These are phyloP conservation scores for Paraphoma chrysanthemicola DNA, from an alignment of 2,329 filamentous ascomycete species.

Conservation along the genomic window DNA sequence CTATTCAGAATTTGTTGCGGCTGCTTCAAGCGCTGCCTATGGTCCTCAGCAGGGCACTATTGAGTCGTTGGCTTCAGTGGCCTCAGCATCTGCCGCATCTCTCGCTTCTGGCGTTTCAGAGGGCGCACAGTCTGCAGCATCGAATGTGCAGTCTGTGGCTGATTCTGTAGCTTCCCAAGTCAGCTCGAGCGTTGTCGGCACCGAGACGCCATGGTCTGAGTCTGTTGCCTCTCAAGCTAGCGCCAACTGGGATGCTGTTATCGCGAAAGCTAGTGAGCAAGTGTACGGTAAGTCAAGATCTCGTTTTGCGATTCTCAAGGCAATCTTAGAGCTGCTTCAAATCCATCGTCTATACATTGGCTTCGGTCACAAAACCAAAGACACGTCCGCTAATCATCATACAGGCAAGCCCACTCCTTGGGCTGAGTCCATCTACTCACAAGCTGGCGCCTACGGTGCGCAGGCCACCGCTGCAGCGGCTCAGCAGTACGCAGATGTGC, in stretches of 20 bases:
- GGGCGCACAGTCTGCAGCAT: conserved; percentile 49
- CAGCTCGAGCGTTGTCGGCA: conserved; percentile 54
- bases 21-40: conserved; percentile 74
- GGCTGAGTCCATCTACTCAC: conserved; percentile 55
- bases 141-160: conserved; percentile 58
- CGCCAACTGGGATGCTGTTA: conserved; percentile 68
- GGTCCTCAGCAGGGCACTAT: conserved; percentile 50
- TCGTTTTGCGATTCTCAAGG: background rate
- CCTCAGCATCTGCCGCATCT: conserved; percentile 58
- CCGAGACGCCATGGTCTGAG: conserved; percentile 59
- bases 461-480: conserved; percentile 68
- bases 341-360: too few species aligned
- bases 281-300: conserved; percentile 61
- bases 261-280: conserved; percentile 71
- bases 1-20: conserved; percentile 76
- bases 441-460: conserved; percentile 65
- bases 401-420: conserved; percentile 62
- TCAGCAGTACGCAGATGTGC: conserved; percentile 73
- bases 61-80: conserved; percentile 44
- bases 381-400: background rate
- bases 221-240: conserved; percentile 64
- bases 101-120: conserved; percentile 50
- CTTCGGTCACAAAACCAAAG: too few species aligned
- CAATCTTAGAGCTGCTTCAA: too few species aligned
- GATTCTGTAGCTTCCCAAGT: conserved; percentile 54